phyloP scores from a whole-genome alignment of 441 rosid species.

The Breynia disticha region DNA sequence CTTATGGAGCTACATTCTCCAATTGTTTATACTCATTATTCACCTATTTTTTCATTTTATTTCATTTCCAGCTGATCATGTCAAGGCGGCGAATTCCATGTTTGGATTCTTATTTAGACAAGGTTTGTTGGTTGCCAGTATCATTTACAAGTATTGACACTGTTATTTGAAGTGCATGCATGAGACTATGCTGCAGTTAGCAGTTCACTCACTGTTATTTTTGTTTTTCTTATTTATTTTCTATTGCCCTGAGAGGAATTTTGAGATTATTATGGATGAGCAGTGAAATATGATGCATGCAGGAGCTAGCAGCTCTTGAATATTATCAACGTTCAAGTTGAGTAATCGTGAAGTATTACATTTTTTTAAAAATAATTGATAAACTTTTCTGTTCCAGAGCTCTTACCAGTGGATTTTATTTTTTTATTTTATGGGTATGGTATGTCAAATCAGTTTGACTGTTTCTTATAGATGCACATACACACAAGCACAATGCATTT shows the following conservation, averaged over 20 bases:
- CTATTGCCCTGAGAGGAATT: background rate
- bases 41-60: background rate
- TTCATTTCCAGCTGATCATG: slow-evolving; percentile 67
- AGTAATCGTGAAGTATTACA: no score
- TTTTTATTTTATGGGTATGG: no score
- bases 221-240: background rate
- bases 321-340: no score
- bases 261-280: background rate
- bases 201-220: background rate
- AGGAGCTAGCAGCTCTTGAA: background rate
- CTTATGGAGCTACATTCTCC: background rate
- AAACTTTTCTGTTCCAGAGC: no score
- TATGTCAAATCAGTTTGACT: no score
- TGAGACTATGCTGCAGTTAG: no score
- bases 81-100: slow-evolving; percentile 93
- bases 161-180: background rate
- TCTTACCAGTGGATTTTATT: no score
- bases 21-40: background rate
- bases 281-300: background rate
- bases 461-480: no score
- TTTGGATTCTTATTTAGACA: slow-evolving; percentile 96
- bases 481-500: no score
- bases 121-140: slow-evolving; percentile 39
- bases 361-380: no score
- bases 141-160: background rate